phyloP scores from a whole-genome alignment of 331 rosid species.

The Erythrophleum ivorense region DNA sequence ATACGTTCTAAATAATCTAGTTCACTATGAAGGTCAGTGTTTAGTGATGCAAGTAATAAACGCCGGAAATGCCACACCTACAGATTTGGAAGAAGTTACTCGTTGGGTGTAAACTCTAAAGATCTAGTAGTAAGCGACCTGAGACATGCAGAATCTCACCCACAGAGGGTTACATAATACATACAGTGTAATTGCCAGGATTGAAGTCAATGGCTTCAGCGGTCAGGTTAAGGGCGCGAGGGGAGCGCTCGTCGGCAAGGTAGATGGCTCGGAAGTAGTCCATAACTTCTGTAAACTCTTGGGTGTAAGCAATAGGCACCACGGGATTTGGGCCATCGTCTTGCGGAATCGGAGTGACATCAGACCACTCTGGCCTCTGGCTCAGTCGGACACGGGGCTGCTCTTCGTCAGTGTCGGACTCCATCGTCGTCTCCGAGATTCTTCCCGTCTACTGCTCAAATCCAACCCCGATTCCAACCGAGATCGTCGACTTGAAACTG shows the following conservation, averaged over 20 bases:
- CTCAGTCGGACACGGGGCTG: constrained; percentile 47
- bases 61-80: constrained; percentile 97
- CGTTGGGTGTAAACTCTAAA: neutral
- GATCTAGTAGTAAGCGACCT: neutral
- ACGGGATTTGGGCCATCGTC: constrained; percentile 90
- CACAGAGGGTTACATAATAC: neutral
- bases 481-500: neutral
- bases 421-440: constrained; percentile 43
- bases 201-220: constrained; percentile 66
- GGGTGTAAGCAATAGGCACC: constrained; percentile 79
- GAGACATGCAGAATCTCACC: neutral
- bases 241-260: constrained; percentile 72
- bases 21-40: constrained; percentile 58
- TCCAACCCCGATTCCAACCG: neutral
- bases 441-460: constrained; percentile 7
- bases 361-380: constrained; percentile 68
- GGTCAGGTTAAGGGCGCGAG: constrained; percentile 81
- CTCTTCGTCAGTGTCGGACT: constrained; percentile 38
- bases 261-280: constrained; percentile 87
- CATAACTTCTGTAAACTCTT: constrained; percentile 74
- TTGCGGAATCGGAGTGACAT: constrained; percentile 75
- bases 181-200: constrained; percentile 83
- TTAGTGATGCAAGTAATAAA: constrained; percentile 61
- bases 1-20: constrained; percentile 56
- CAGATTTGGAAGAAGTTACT: neutral